Evolutionary conservation across 306 rosid species (phyloP), one percentile per base, ranked within the genome.

Genomic region (Mimosa bimucronata): DNA sequence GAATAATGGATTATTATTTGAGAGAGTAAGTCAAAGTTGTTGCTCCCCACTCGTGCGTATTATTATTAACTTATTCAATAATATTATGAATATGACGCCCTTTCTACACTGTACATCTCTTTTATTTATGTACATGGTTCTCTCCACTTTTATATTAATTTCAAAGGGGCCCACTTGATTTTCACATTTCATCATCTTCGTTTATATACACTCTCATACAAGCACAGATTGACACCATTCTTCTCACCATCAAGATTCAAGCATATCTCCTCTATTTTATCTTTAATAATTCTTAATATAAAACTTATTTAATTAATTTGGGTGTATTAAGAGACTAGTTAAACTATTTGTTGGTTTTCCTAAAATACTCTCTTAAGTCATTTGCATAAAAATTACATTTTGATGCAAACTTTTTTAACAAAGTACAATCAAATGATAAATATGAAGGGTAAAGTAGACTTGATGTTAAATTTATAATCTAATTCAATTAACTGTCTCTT

Each of bases 11-110:
- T 41, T 41, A 80, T 61, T 73, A 74, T 66, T 40, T 73, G 52
- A 18, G 23, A 58, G 29, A 23, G 21, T 41, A 81, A 74, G 85
- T 87, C 85, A 82, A 80, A 55, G 85, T 80, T 71, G 72, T 78
- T 57, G 65, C 65, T 21, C 23, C 29, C 62, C 62, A 48, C 87
- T 85, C 88, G 87, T 87, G 90, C 90, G 75, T 15, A 58, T 5
- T 34, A 19, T 31, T 60, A 11, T 23, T 18, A 4, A 4, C 30
- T 79, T 26, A 72, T 55, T n/a, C 23, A 55, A 55, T 55, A n/a
- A 55, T n/a, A 0, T 21, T 21, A 21, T n/a, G 62, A 55, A 55
- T 21, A 9, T 44, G 34, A 44, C 50, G 30, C 55, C 10, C 6
- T 66, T 45, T 66, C 28, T 23, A 41, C 58, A 71, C 29, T 75